Conservation (phyloP, 2,329 filamentous ascomycete species). For the Ophiostoma sp. region DNA sequence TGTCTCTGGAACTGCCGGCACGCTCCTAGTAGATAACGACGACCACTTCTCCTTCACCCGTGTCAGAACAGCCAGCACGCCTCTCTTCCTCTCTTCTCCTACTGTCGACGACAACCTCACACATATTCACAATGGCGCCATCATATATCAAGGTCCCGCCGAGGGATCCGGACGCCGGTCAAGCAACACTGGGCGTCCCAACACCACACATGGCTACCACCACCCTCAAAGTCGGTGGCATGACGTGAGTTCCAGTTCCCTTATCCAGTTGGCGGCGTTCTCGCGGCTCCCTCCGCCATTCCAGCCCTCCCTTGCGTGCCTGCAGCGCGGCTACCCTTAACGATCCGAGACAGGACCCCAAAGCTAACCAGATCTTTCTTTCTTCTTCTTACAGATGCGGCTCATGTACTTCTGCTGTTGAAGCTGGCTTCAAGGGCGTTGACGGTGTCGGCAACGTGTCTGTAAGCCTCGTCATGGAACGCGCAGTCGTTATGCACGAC, state of each 20-base stretch:
- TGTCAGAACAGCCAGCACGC: not conserved
- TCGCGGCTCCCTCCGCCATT: slow-evolving; percentile 16
- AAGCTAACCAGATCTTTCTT: not conserved
- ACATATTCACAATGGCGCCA: slow-evolving; percentile 50
- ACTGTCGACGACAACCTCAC: not conserved
- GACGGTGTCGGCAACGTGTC: slow-evolving; percentile 83
- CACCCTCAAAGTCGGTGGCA: slow-evolving; percentile 86
- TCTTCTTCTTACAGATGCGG: slow-evolving; percentile 61
- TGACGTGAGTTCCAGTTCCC: slow-evolving; percentile 58
- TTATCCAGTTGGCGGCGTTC: not conserved
- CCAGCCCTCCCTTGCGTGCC: not conserved
- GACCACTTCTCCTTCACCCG: not conserved
- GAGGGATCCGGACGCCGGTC: slow-evolving; percentile 38
- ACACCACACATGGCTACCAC: slow-evolving; percentile 79
- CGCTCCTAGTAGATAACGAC: slow-evolving; percentile 8
- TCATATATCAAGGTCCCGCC: slow-evolving; percentile 50
- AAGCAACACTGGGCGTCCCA: slow-evolving; percentile 39
- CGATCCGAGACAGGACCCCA: not conserved
- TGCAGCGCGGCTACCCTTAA: not conserved
- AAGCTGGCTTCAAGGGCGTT: slow-evolving; percentile 82
- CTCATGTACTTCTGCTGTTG: slow-evolving; percentile 92
- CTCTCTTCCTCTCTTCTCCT: not conserved
- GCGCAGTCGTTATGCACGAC: slow-evolving; percentile 92
- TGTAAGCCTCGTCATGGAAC: slow-evolving; percentile 91
- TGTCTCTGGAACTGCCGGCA: slow-evolving; percentile 23